phyloP scores from a whole-genome alignment of 2,329 filamentous ascomycete species.

The Calonectria fujianensis region DNA sequence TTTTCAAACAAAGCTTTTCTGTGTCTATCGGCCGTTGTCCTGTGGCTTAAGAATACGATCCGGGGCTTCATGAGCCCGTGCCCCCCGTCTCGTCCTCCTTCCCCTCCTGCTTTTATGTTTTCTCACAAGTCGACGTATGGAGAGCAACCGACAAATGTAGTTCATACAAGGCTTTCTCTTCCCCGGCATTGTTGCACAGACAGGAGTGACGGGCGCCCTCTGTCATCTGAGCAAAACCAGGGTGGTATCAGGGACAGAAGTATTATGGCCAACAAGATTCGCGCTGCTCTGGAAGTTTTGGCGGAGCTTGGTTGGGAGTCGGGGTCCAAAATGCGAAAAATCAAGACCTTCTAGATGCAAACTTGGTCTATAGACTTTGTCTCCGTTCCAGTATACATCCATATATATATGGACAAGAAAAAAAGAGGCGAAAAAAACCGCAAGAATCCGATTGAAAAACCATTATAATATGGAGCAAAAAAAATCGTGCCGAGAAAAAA shows the following conservation, averaged over 20 bases:
- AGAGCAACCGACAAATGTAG: neutral
- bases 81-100: neutral
- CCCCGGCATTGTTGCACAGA: conserved; percentile 18
- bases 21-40: neutral
- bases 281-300: conserved; percentile 25
- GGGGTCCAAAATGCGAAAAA: conserved; percentile 37
- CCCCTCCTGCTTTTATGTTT: neutral
- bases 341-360: conserved; percentile 53
- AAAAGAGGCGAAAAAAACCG: conserved; percentile 23
- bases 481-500: conserved; percentile 41
- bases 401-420: conserved; percentile 13
- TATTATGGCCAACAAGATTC: conserved; percentile 20
- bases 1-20: conserved; percentile 9
- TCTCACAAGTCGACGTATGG: neutral
- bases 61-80: neutral
- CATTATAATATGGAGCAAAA: conserved; percentile 41
- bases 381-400: conserved; percentile 47
- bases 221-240: neutral
- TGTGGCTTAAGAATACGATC: neutral
- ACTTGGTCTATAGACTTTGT: conserved; percentile 48
- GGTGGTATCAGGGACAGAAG: conserved; percentile 15
- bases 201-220: neutral
- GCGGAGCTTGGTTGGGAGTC: conserved; percentile 24
- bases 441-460: conserved; percentile 32
- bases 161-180: neutral